Evolutionary conservation across 106 monocot species (phyloP), one percentile per base, ranked within the genome.

Genomic region (Allium sativum): DNA sequence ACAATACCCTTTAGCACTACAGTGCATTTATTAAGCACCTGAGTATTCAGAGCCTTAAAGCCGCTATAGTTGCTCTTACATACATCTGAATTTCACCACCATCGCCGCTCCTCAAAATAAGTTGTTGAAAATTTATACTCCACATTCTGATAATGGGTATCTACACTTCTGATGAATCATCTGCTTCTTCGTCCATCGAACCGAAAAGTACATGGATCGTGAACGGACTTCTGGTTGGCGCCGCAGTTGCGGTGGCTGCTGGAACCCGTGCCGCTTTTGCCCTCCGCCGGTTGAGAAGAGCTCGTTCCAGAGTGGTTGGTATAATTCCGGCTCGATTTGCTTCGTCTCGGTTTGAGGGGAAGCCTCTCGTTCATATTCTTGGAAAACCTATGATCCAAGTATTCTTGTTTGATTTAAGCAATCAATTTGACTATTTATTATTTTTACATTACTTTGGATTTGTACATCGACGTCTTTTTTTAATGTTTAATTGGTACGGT

Each of bases 381-480:
- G 96, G 96, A 12, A 98, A 98, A 60, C 91, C 91, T 45, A 98
- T 98, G 91, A 91, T 98, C 67, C 96, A 98, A 82, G 96, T 96
- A 55, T 7, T 50, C 31, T 31, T 31, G 4, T 31, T 31, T 31
- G 31, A 31, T 31, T 22, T 31, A 31, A 31, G 5, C 5, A 31
- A 31, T 31, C 31, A 31, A 31, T 31, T 31, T 31, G 31, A 31
- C 31, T 31, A 31, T 31, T 1, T 5, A 0, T 31, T 31, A 0
- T 31, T 31, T 31, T 31, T 31, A 1, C 31, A 31, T 31, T 31
- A 31, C 5, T 31, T 31, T 31, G 31, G 31, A 31, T 31, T 31
- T 31, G 31, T 31, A 31, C 31, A 5, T 31, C 31, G 31, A 31
- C 5, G 31, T 22, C 5, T 31, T 31, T 31, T 31, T 31, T 31